Conservation (phyloP, 164 flowering plant species). For the Dillenia suffruticosa region DNA sequence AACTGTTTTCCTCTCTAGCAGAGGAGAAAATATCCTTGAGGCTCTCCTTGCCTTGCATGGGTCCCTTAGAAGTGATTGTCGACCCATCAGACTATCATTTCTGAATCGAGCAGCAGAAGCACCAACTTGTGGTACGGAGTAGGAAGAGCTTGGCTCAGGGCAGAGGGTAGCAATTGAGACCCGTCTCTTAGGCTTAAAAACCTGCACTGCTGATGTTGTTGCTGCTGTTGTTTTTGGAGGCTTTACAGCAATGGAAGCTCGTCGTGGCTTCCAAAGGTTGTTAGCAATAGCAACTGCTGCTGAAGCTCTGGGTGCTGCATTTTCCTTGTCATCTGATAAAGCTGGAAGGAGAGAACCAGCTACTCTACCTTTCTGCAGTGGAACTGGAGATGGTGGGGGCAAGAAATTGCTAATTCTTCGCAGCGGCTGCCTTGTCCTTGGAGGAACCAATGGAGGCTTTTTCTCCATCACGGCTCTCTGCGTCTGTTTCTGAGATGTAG, state of each 20-base stretch:
- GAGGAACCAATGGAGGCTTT: constrained; percentile 71
- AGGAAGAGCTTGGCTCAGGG: constrained; percentile 33
- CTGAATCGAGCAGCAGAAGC: constrained; percentile 18
- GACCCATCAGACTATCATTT: constrained; percentile 22
- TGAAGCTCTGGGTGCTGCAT: constrained; percentile 22
- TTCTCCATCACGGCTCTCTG: constrained; percentile 35
- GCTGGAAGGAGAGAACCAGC: constrained; percentile 10
- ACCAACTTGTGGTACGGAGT: constrained; percentile 37
- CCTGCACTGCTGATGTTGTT: constrained; percentile 16
- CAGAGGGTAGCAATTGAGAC: constrained; percentile 68
- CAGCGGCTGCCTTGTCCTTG: constrained; percentile 57
- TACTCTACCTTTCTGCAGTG: constrained; percentile 8
- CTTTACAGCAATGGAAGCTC: constrained; percentile 56
- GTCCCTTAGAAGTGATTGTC: constrained; percentile 50
- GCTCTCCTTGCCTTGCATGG: constrained; percentile 43
- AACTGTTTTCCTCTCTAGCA: constrained; percentile 22
- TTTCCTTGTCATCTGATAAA: constrained; percentile 42
- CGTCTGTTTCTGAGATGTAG: constrained; percentile 30
- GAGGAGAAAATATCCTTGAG: constrained; percentile 55
- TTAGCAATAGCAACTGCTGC: constrained; percentile 18
- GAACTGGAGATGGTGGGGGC: constrained; percentile 42
- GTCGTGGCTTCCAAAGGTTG: constrained; percentile 40
- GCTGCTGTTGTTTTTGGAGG: constrained; percentile 31
- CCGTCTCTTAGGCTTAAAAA: constrained; percentile 54
- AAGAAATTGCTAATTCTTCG: constrained; percentile 54